These are phyloP conservation scores for Actinomortierella ambigua DNA, from an alignment of 371 early-diverging fungal genomes.

Conservation along the genomic window DNA sequence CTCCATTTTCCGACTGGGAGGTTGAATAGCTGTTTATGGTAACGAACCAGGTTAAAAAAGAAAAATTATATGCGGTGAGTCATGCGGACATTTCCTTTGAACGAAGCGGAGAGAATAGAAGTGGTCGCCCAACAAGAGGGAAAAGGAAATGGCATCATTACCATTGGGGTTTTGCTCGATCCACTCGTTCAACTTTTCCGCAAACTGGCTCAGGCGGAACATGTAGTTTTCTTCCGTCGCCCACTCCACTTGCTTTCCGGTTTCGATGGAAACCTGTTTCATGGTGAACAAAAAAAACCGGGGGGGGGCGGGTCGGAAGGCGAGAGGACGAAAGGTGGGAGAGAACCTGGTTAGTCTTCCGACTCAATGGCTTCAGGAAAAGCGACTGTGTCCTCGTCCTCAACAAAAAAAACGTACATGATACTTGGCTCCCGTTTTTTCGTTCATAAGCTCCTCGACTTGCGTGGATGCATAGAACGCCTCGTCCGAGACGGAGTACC, in stretches of 20 bases:
- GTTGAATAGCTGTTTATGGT: constrained; percentile 61
- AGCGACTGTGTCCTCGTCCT: no score
- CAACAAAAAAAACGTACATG: constrained; percentile 29
- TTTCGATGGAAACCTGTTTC: constrained; percentile 70
- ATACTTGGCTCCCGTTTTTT: constrained; percentile 59
- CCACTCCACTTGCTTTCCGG: constrained; percentile 90
- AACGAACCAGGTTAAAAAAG: neutral
- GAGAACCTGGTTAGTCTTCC: no score
- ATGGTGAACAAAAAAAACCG: neutral
- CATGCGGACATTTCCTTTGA: neutral
- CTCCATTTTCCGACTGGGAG: constrained; percentile 64
- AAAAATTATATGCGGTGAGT: neutral
- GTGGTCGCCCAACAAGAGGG: neutral
- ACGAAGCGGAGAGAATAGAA: neutral
- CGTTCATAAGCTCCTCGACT: constrained; percentile 67
- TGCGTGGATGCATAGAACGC: constrained; percentile 84
- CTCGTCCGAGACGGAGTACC: constrained; percentile 97
- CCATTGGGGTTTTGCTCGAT: constrained; percentile 62
- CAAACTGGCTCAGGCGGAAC: constrained; percentile 76
- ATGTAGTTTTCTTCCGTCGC: constrained; percentile 92
- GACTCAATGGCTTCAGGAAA: no score
- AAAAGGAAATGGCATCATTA: constrained; percentile 21
- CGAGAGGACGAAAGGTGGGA: no score
- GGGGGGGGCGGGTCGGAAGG: no score
- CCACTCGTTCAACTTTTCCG: constrained; percentile 70